Percentiles rank a stretch among this genome's conserved stretches.
phyloP scores from a whole-genome alignment of 2,329 filamentous ascomycete species.

The Coniosporium tulheliwenetii region DNA sequence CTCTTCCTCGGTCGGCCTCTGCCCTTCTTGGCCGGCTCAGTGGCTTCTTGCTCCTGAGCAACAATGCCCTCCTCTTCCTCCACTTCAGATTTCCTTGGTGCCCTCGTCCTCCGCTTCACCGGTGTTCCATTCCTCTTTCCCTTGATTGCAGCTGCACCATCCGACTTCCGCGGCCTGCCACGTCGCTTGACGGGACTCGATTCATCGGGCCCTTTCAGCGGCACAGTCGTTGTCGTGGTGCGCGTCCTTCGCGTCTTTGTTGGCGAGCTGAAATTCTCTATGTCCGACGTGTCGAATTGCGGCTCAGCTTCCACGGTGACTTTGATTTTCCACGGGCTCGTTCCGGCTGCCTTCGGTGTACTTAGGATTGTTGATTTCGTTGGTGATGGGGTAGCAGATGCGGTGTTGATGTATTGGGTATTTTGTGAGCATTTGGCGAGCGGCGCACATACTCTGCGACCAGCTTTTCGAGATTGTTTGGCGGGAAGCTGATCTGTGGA shows the following conservation, averaged over 20 bases:
- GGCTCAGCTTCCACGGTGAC: conserved; percentile 34
- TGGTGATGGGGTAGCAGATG: conserved; percentile 14
- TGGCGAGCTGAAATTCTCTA: conserved; percentile 16
- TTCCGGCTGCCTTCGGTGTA: conserved; percentile 19
- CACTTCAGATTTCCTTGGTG: no score
- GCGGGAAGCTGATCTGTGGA: conserved; percentile 14
- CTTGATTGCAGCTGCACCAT: conserved; percentile 12
- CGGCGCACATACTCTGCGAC: background rate
- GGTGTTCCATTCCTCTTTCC: conserved; percentile 15
- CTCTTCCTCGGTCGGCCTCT: conserved; percentile 2
- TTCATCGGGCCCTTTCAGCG: conserved; percentile 22
- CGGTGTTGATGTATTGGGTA: background rate
- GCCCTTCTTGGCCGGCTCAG: conserved; percentile 1
- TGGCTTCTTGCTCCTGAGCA: no score
- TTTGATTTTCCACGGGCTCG: conserved; percentile 32
- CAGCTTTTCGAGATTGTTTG: conserved; percentile 1
- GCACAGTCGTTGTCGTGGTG: conserved; percentile 20
- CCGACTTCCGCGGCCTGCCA: conserved; percentile 21
- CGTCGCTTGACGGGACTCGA: conserved; percentile 20
- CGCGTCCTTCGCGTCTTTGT: conserved; percentile 6
- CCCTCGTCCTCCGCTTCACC: conserved; percentile 1
- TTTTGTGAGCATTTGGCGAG: conserved; percentile 15
- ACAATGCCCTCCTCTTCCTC: no score
- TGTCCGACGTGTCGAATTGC: conserved; percentile 11
- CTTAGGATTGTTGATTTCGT: conserved; percentile 29